A percentile compares a stretch with the other conserved stretches of the same genome.
phyloP scores from a whole-genome alignment of 495 filamentous ascomycete genomes.

The Penicillium crystallinum region DNA sequence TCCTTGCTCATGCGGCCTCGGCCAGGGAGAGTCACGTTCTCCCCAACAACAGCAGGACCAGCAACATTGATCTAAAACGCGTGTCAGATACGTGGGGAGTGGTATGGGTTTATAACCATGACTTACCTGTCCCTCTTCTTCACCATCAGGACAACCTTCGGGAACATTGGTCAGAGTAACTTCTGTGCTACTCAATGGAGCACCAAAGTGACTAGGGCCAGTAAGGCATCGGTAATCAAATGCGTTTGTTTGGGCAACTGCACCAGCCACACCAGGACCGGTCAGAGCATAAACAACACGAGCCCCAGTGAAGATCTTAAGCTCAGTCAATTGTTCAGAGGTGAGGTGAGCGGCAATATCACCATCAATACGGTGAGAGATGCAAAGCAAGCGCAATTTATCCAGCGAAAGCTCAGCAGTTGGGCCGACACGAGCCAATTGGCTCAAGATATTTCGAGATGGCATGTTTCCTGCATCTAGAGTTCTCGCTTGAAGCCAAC shows the following conservation, averaged over 20 bases:
- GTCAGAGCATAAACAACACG: slow-evolving; percentile 83
- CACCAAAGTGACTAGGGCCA: slow-evolving; percentile 69
- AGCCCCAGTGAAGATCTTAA: slow-evolving; percentile 73
- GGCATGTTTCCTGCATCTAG: slow-evolving; percentile 67
- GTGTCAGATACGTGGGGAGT: neutral
- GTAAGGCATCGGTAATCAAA: slow-evolving; percentile 74
- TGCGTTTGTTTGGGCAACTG: slow-evolving; percentile 74
- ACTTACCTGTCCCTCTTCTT: slow-evolving; percentile 59
- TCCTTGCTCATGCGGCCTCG: slow-evolving; percentile 36
- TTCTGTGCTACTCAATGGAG: slow-evolving; percentile 75
- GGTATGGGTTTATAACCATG: neutral
- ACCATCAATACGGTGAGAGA: slow-evolving; percentile 36
- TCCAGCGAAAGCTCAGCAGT: slow-evolving; percentile 59
- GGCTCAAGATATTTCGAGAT: slow-evolving; percentile 38
- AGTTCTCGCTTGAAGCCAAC: slow-evolving; percentile 63
- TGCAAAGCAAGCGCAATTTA: slow-evolving; percentile 57
- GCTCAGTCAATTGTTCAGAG: slow-evolving; percentile 64
- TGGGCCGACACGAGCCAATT: slow-evolving; percentile 52
- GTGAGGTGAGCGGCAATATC: slow-evolving; percentile 44
- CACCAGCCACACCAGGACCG: slow-evolving; percentile 75
- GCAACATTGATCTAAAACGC: slow-evolving; percentile 32
- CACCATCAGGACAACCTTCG: slow-evolving; percentile 52
- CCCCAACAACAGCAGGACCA: slow-evolving; percentile 38
- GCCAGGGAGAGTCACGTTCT: slow-evolving; percentile 23
- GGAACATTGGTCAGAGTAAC: slow-evolving; percentile 56